These are phyloP conservation scores for Pseudozyma flocculosa DNA, from an alignment of 1,284 basidiomycete genomes.

Conservation along the genomic window DNA sequence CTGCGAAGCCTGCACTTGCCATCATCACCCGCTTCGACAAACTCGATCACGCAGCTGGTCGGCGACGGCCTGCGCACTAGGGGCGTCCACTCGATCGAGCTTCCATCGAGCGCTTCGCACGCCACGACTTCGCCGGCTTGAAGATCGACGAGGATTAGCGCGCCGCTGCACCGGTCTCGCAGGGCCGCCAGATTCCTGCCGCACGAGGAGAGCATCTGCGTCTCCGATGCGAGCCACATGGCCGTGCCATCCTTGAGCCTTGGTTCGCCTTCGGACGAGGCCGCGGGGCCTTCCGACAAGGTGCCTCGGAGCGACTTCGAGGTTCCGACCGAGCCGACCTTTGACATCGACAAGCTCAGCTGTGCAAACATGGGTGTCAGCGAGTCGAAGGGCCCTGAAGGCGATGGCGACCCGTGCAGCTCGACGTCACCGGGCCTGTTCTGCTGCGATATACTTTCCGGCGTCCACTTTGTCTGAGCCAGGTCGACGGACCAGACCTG, in stretches of 20 bases:
- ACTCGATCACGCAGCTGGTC: neutral
- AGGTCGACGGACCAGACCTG: conserved; percentile 26
- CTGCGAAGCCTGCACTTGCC: neutral
- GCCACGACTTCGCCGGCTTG: neutral
- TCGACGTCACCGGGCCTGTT: neutral
- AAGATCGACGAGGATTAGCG: neutral
- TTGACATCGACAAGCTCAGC: neutral
- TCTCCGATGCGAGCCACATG: neutral
- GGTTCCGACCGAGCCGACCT: neutral
- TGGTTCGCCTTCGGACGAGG: neutral
- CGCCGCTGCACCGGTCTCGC: neutral
- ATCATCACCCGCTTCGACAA: neutral
- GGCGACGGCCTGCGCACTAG: neutral
- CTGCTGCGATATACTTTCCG: conserved; percentile 4
- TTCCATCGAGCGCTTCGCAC: neutral
- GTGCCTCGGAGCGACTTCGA: neutral
- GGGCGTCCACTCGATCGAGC: neutral
- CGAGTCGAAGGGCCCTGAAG: neutral
- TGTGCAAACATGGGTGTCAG: neutral
- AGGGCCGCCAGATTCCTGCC: neutral
- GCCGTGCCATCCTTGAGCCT: neutral
- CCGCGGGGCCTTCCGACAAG: neutral
- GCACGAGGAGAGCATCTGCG: neutral
- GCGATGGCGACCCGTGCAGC: neutral
- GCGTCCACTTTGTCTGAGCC: conserved; percentile 7